These are phyloP conservation scores for Paecilomyces dactylethromorphus DNA, from an alignment of 2,329 filamentous ascomycete species.

Conservation along the genomic window DNA sequence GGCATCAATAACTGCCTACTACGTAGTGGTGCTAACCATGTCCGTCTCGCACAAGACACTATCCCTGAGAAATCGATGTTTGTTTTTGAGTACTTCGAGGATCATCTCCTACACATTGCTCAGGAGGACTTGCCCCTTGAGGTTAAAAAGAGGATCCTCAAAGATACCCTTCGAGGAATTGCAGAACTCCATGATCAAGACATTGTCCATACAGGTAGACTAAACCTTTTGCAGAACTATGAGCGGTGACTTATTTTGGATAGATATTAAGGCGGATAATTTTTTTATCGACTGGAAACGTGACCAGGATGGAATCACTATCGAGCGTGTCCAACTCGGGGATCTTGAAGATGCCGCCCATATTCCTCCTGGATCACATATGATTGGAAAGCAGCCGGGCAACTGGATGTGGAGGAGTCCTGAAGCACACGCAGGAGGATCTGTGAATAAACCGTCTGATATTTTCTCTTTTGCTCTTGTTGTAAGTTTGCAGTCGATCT, in stretches of 20 bases:
- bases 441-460: constrained; percentile 24
- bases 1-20: constrained; percentile 10
- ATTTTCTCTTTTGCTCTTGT: constrained; percentile 31
- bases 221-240: not conserved
- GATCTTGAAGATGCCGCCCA: constrained; percentile 19
- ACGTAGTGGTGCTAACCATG: constrained; percentile 13
- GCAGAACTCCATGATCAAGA: constrained; percentile 28
- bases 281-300: constrained; percentile 25
- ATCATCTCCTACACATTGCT: constrained; percentile 37
- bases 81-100: constrained; percentile 39
- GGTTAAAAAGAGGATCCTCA: constrained; percentile 37
- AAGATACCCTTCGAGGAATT: constrained; percentile 33
- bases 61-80: constrained; percentile 41
- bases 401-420: constrained; percentile 31
- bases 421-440: constrained; percentile 21
- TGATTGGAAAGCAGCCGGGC: constrained; percentile 15
- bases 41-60: constrained; percentile 35
- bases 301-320: constrained; percentile 5
- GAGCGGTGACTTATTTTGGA: not conserved
- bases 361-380: constrained; percentile 8
- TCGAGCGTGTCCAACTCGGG: constrained; percentile 17
- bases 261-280: constrained; percentile 31
- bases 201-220: constrained; percentile 25
- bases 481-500: constrained; percentile 10
- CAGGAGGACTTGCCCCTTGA: constrained; percentile 33